These are phyloP conservation scores for Saturnispora quitensis DNA, from an alignment of 805 yeast species.

Conservation along the genomic window DNA sequence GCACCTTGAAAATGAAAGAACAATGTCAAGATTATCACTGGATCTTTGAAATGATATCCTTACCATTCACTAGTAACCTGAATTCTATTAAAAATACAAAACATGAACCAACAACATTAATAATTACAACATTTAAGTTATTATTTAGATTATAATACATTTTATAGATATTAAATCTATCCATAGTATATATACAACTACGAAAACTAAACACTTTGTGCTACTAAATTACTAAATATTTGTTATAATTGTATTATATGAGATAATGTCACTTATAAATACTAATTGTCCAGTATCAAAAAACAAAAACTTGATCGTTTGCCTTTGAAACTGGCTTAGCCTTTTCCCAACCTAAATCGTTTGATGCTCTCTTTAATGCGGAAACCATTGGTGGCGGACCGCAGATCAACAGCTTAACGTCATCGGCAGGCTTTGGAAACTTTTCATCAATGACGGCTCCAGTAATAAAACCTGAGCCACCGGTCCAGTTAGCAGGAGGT, in stretches of 20 bases:
- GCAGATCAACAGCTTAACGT: slow-evolving; percentile 69
- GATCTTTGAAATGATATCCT: background rate
- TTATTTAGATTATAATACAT: background rate
- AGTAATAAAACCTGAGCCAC: slow-evolving; percentile 74
- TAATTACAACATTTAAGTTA: background rate
- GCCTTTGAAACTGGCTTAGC: slow-evolving; percentile 84
- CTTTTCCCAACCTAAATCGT: slow-evolving; percentile 65
- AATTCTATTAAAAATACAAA: background rate
- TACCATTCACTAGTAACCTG: background rate
- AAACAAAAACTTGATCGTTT: slow-evolving; percentile 85
- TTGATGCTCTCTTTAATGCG: slow-evolving; percentile 73
- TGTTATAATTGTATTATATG: background rate
- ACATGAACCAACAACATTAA: background rate
- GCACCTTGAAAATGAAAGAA: background rate
- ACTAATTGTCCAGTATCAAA: slow-evolving; percentile 31
- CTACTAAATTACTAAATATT: no score
- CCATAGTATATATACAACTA: background rate
- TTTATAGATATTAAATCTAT: background rate
- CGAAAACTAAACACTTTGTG: background rate
- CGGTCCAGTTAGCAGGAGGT: slow-evolving; percentile 65
- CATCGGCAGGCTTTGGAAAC: slow-evolving; percentile 52
- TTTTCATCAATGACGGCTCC: slow-evolving; percentile 56
- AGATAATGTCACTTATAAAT: background rate
- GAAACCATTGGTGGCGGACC: slow-evolving; percentile 93
- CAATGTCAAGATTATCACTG: slow-evolving; percentile 2